These are phyloP conservation scores for Zygnema cylindricum DNA, from an alignment of 139 green algal genomes.

Conservation along the genomic window DNA sequence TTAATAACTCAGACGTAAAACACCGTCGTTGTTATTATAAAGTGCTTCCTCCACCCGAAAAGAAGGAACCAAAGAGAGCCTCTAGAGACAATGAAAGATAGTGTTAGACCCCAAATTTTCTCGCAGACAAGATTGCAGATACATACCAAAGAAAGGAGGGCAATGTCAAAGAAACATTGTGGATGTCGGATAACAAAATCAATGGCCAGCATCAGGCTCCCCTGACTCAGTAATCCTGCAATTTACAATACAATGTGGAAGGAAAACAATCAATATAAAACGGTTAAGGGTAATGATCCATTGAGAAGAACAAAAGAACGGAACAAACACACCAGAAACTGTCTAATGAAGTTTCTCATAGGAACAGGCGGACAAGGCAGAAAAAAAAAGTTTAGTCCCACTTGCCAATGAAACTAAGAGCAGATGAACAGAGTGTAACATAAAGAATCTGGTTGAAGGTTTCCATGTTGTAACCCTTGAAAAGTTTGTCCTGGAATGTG, in stretches of 20 bases:
- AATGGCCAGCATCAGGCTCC: slow-evolving; percentile 26
- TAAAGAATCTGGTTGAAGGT: slow-evolving; percentile 85
- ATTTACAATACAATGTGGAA: too few species aligned
- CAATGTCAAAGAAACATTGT: slow-evolving; percentile 44
- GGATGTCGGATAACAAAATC: slow-evolving; percentile 37
- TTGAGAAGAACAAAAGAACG: neutral
- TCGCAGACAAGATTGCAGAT: too few species aligned
- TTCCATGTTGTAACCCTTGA: slow-evolving; percentile 93
- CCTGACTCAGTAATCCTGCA: slow-evolving; percentile 17
- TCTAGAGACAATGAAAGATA: too few species aligned
- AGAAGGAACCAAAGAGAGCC: too few species aligned
- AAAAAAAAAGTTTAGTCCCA: too few species aligned
- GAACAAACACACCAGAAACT: neutral
- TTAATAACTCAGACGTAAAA: too few species aligned
- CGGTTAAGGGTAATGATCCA: too few species aligned
- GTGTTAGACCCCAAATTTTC: too few species aligned
- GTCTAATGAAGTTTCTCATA: too few species aligned
- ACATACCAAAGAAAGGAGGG: slow-evolving; percentile 38
- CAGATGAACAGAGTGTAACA: slow-evolving; percentile 73
- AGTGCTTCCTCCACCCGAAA: too few species aligned
- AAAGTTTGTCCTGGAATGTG: slow-evolving; percentile 95
- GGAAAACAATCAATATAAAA: too few species aligned
- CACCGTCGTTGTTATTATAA: too few species aligned
- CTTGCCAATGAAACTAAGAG: slow-evolving; percentile 47
- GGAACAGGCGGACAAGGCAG: neutral